Percentiles rank a stretch among this genome's conserved stretches.
Conservation (phyloP, 2,329 filamentous ascomycete species). For the Ambrosiella beaveri region DNA sequence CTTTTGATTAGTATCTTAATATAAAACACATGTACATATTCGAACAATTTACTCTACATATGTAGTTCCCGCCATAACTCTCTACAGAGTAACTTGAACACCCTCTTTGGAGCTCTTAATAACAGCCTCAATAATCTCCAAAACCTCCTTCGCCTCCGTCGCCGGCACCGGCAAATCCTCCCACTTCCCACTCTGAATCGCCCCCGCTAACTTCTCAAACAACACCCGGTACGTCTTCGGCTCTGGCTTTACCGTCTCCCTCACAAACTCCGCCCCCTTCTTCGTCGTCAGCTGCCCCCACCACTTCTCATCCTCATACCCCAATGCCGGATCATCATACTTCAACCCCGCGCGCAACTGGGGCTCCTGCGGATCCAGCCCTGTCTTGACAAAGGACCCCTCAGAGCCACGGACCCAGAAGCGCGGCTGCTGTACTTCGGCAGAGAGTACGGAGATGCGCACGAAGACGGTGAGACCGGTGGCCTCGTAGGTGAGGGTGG, state of each 20-base stretch:
- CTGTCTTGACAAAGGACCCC: conserved; percentile 56
- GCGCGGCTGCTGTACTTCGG: conserved; percentile 50
- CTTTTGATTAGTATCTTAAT: neutral
- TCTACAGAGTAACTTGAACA: conserved; percentile 22
- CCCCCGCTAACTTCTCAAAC: conserved; percentile 37
- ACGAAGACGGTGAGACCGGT: conserved; percentile 46
- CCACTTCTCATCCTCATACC: conserved; percentile 37
- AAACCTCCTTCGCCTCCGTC: conserved; percentile 33
- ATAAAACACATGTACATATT: conserved; percentile 1
- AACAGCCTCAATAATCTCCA: conserved; percentile 35
- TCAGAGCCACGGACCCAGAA: conserved; percentile 64
- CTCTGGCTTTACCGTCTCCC: conserved; percentile 36
- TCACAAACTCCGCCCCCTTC: conserved; percentile 31
- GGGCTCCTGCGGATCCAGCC: conserved; percentile 58
- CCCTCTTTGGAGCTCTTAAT: conserved; percentile 32
- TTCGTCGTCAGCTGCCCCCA: conserved; percentile 43
- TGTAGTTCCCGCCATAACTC: neutral
- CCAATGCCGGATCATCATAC: conserved; percentile 46
- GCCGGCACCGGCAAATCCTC: conserved; percentile 36
- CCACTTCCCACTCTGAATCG: conserved; percentile 30
- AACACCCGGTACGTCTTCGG: conserved; percentile 52
- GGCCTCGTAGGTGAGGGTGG: conserved; percentile 47
- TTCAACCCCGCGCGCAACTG: conserved; percentile 48
- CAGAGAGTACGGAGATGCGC: conserved; percentile 52
- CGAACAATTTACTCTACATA: neutral